phyloP scores from a whole-genome alignment of 1,139 yeast genomes.

The Candida sojae region DNA sequence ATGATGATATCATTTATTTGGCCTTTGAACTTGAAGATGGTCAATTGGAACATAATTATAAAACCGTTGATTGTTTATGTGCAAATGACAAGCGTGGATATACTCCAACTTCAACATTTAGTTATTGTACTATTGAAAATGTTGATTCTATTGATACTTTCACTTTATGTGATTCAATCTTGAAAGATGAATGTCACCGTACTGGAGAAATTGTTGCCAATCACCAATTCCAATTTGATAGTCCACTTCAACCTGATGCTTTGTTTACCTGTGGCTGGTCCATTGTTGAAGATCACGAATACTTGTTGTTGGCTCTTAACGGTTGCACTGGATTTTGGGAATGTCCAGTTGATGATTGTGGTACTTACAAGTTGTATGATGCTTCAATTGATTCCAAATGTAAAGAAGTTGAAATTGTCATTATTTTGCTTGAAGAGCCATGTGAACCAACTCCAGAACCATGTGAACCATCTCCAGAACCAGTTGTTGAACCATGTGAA shows the following conservation, averaged over 20 bases:
- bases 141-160: conserved; percentile 19
- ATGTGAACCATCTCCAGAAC: not conserved
- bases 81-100: not conserved
- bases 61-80: not conserved
- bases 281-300: conserved; percentile 18
- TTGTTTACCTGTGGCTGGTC: conserved; percentile 16
- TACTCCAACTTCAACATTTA: no score
- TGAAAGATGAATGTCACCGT: conserved; percentile 35
- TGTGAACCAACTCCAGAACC: not conserved
- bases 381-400: conserved; percentile 19
- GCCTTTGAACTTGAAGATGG: conserved; percentile 10
- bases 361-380: conserved; percentile 11
- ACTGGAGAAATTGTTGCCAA: conserved; percentile 47
- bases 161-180: conserved; percentile 50
- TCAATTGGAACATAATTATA: conserved; percentile 8
- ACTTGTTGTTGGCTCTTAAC: conserved; percentile 19
- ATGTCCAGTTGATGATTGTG: conserved; percentile 42
- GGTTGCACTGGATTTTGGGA: conserved; percentile 23
- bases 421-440: not conserved
- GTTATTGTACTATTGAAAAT: not conserved
- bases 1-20: conserved; percentile 5
- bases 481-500: not conserved
- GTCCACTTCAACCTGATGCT: conserved; percentile 23
- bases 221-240: conserved; percentile 49
- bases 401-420: conserved; percentile 7